Conservation (phyloP, 768 basidiomycete species). For the Rhodotorula kratochvilovae region DNA sequence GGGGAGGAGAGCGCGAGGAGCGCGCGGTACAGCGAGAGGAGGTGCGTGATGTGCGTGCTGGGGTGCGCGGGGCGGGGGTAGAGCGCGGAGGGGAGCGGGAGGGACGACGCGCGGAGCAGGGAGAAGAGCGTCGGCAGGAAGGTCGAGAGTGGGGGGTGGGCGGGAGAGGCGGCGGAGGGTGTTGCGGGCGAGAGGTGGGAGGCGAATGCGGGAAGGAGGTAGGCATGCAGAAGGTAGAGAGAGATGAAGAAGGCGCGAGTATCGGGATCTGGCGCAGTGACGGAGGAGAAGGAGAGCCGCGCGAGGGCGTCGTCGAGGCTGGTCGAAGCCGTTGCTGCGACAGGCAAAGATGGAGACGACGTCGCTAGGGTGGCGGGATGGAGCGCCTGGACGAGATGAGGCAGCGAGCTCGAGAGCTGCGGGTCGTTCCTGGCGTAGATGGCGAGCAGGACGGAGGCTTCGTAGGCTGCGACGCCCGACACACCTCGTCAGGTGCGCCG, state of each 20-base stretch:
- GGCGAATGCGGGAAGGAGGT: constrained; percentile 14
- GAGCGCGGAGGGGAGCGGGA: neutral
- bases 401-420: constrained; percentile 27
- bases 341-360: too few relatives aligned
- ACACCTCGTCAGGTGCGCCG: too few relatives aligned
- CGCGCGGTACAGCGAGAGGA: constrained; percentile 12
- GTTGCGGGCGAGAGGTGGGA: neutral
- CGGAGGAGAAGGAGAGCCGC: neutral
- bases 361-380: neutral
- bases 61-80: neutral
- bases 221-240: constrained; percentile 17
- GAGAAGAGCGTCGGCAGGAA: constrained; percentile 11
- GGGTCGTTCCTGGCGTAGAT: constrained; percentile 26
- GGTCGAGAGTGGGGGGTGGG: neutral
- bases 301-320: neutral
- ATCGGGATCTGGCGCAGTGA: neutral
- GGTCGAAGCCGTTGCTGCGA: too few relatives aligned
- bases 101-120: neutral
- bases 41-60: constrained; percentile 11
- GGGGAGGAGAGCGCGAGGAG: neutral
- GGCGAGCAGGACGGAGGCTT: constrained; percentile 15
- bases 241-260: constrained; percentile 18
- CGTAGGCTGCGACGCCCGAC: constrained; percentile 38
- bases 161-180: neutral
- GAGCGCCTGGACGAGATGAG: constrained; percentile 27